Conservation (phyloP, 163 green algal genomes). For the Scenedesmus sp. region DNA sequence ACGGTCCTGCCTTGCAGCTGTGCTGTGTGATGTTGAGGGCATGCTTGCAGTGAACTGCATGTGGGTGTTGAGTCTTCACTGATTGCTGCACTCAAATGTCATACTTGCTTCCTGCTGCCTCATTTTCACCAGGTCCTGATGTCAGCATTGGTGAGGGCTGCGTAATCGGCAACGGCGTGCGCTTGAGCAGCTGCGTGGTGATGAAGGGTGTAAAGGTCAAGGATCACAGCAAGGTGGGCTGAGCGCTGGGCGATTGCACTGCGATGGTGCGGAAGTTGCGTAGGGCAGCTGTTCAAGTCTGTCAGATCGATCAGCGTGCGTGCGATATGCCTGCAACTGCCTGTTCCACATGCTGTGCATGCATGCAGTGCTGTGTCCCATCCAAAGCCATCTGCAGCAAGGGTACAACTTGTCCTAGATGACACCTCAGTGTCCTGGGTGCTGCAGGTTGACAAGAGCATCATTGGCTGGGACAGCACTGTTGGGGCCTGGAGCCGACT, state of each 20-base stretch:
- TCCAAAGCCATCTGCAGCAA: too few species aligned
- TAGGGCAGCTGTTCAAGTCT: too few species aligned
- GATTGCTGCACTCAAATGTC: neutral
- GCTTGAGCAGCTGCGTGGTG: slow-evolving; percentile 93
- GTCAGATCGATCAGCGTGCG: too few species aligned
- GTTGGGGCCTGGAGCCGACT: slow-evolving; percentile 85
- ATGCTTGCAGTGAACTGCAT: too few species aligned
- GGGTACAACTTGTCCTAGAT: too few species aligned
- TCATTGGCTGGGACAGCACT: slow-evolving; percentile 88
- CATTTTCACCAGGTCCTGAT: slow-evolving; percentile 78
- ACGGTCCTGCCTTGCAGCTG: neutral
- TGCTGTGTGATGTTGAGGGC: neutral
- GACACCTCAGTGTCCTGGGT: too few species aligned
- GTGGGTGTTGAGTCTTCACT: neutral
- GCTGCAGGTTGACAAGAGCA: slow-evolving; percentile 72
- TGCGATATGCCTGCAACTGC: too few species aligned
- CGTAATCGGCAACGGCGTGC: slow-evolving; percentile 94
- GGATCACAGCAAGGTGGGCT: slow-evolving; percentile 66
- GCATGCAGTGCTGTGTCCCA: too few species aligned
- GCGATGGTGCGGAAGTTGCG: too few species aligned
- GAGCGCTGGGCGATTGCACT: neutral
- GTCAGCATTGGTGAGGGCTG: slow-evolving; percentile 91
- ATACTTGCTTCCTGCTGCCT: neutral
- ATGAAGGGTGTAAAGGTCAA: slow-evolving; percentile 92
- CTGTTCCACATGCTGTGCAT: too few species aligned